Conservation (phyloP, 345 rosid genomes). For the Cardamine occulta region DNA sequence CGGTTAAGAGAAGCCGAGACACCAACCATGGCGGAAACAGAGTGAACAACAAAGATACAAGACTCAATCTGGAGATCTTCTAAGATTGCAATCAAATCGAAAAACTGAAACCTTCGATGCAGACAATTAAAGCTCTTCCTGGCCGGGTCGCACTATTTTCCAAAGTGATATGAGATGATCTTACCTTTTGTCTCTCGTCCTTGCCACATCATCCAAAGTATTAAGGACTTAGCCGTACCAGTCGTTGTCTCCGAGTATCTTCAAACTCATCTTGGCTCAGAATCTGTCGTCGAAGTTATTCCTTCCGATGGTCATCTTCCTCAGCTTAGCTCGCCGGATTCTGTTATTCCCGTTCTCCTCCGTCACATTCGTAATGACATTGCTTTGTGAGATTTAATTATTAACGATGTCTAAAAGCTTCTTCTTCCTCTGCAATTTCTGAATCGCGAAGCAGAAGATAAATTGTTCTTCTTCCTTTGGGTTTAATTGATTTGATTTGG, state of each 20-base stretch:
- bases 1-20: conserved; percentile 81
- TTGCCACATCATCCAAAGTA: conserved; percentile 84
- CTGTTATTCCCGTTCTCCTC: conserved; percentile 72
- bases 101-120: conserved; percentile 81
- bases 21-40: conserved; percentile 83
- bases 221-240: conserved; percentile 89
- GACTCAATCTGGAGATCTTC: conserved; percentile 64
- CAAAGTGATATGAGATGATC: conserved; percentile 74
- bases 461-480: too few relatives aligned
- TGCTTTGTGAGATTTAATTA: conserved; percentile 36
- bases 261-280: conserved; percentile 63
- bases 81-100: conserved; percentile 77
- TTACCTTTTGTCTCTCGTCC: conserved; percentile 66
- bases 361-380: conserved; percentile 76
- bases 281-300: conserved; percentile 82
- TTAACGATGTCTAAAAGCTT: background rate
- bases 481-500: too few relatives aligned
- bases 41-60: conserved; percentile 80
- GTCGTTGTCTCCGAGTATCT: conserved; percentile 77
- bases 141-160: conserved; percentile 74
- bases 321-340: conserved; percentile 90
- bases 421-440: too few relatives aligned
- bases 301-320: conserved; percentile 90
- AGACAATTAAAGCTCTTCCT: too few relatives aligned
- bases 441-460: too few relatives aligned